phyloP scores from a whole-genome alignment of 345 rosid genomes.

The Boechera retrofracta region DNA sequence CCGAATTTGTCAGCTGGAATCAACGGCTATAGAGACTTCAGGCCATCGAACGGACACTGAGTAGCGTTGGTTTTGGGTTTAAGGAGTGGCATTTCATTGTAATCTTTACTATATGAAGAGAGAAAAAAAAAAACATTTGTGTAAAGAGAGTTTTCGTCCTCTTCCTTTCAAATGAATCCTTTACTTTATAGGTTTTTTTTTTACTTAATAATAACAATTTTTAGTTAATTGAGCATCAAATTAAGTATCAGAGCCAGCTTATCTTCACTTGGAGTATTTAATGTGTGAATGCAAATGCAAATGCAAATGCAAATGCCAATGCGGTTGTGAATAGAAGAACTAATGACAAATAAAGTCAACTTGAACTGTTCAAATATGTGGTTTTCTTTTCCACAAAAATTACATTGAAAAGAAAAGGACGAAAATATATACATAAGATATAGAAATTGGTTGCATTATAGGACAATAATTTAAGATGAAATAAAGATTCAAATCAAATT shows the following conservation, averaged over 20 bases:
- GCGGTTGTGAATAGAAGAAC: too few species aligned
- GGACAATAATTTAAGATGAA: too few species aligned
- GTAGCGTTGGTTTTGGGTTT: neutral
- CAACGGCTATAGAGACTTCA: slow-evolving; percentile 65
- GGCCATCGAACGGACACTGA: slow-evolving; percentile 85
- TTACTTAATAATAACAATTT: neutral
- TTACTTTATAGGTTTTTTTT: slow-evolving; percentile 11
- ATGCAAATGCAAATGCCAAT: neutral
- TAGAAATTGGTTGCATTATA: too few species aligned
- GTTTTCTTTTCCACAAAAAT: neutral
- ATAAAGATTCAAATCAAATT: too few species aligned
- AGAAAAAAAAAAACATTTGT: slow-evolving; percentile 17
- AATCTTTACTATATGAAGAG: slow-evolving; percentile 19
- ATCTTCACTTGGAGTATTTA: neutral
- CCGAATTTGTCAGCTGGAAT: slow-evolving; percentile 63
- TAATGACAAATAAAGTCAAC: too few species aligned
- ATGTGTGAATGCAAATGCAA: neutral
- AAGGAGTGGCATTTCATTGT: slow-evolving; percentile 28
- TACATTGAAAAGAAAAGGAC: neutral
- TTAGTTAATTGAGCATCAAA: neutral
- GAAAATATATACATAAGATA: too few species aligned
- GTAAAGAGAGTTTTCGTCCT: slow-evolving; percentile 24
- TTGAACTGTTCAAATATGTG: neutral
- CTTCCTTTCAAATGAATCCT: slow-evolving; percentile 13
- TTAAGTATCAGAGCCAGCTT: neutral